A percentile compares a stretch with the other conserved stretches of the same genome.
Conservation (phyloP, 768 basidiomycete species). For the Asterophora lycoperdoides region DNA sequence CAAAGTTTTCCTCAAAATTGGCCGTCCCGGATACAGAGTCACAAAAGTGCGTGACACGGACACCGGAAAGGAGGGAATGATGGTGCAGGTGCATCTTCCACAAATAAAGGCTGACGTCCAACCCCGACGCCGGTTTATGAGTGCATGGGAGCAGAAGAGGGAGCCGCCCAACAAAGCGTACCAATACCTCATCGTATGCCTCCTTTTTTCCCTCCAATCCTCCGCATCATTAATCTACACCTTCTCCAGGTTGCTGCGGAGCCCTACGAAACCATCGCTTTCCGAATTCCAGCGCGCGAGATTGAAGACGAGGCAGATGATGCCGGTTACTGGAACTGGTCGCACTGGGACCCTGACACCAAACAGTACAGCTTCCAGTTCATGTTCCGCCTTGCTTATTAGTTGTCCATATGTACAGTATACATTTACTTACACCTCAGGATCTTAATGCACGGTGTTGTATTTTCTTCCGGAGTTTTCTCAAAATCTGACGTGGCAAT, state of each 20-base stretch:
- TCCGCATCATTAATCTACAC: conserved; percentile 25
- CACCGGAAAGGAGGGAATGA: conserved; percentile 91
- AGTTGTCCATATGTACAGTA: conserved; percentile 5
- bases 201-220: neutral
- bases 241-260: conserved; percentile 87
- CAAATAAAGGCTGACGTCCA: conserved; percentile 85
- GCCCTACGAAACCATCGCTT: conserved; percentile 98
- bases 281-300: conserved; percentile 95
- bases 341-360: conserved; percentile 98
- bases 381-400: conserved; percentile 73
- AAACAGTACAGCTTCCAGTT: conserved; percentile 99
- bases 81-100: conserved; percentile 95
- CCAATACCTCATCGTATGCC: conserved; percentile 92
- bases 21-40: conserved; percentile 90
- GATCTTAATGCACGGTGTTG: conserved; percentile 15
- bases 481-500: neutral
- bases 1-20: conserved; percentile 97
- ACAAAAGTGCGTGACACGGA: conserved; percentile 94
- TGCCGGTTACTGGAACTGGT: conserved; percentile 93
- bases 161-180: conserved; percentile 95
- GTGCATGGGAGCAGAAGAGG: conserved; percentile 94
- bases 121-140: conserved; percentile 92
- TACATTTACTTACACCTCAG: neutral
- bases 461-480: conserved; percentile 11
- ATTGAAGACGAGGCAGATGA: conserved; percentile 94